phyloP scores from a whole-genome alignment of 2,329 filamentous ascomycete genomes.

The Botrytis deweyae region DNA sequence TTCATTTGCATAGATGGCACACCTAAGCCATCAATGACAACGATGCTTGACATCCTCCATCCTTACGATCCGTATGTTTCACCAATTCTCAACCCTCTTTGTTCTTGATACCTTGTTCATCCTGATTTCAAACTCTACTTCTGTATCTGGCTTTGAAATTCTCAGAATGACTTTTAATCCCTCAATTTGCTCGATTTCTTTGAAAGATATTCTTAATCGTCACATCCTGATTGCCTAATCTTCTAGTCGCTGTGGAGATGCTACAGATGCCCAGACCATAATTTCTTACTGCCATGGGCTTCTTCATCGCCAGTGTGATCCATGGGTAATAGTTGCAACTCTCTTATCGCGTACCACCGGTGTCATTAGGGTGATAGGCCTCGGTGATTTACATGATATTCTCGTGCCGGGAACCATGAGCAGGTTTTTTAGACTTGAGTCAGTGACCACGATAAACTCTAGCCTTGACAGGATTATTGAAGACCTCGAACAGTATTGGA shows the following conservation, averaged over 20 bases:
- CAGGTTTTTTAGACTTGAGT: not conserved
- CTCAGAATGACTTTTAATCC: not conserved
- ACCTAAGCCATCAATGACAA: not conserved
- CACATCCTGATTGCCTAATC: not conserved
- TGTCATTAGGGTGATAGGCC: not conserved
- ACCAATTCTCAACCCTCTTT: not conserved
- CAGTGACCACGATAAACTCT: not conserved
- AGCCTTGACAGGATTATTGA: rapidly evolving
- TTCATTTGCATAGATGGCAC: not conserved
- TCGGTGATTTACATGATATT: not conserved
- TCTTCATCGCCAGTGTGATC: not conserved
- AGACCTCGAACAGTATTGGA: not conserved
- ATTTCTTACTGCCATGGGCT: not conserved
- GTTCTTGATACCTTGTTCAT: not conserved
- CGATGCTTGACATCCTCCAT: not conserved
- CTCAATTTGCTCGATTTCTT: not conserved
- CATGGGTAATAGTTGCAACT: not conserved
- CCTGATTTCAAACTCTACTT: not conserved
- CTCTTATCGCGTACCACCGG: not conserved
- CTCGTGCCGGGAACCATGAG: not conserved
- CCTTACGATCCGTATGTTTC: not conserved
- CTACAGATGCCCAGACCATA: not conserved
- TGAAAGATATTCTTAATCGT: not conserved
- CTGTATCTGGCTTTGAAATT: rapidly evolving
- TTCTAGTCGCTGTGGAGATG: not conserved